These are phyloP conservation scores for Hamamelis virginiana DNA, from an alignment of 164 flowering plant species.

Conservation along the genomic window DNA sequence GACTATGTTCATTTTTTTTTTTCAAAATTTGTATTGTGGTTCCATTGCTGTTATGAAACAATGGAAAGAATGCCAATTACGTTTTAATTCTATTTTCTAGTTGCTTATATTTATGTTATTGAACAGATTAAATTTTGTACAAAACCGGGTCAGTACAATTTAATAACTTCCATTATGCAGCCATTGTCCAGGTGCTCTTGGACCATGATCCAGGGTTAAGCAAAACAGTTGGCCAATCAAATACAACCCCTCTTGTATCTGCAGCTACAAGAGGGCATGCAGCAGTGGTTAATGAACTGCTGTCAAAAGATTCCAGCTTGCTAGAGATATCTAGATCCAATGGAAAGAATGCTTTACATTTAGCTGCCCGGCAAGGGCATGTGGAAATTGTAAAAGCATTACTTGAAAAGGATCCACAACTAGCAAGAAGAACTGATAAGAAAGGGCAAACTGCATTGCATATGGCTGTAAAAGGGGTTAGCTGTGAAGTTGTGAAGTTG, in stretches of 20 bases:
- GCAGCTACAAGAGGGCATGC: conserved; percentile 66
- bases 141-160: background rate
- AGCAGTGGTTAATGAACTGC: conserved; percentile 47
- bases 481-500: conserved; percentile 47
- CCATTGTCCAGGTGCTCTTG: conserved; percentile 57
- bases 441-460: conserved; percentile 70
- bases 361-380: conserved; percentile 67
- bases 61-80: no score
- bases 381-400: conserved; percentile 54
- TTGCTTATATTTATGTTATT: background rate
- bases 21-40: no score
- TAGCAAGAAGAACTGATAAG: conserved; percentile 60
- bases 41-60: no score
- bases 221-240: conserved; percentile 53
- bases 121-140: background rate
- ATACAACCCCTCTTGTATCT: conserved; percentile 60
- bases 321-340: conserved; percentile 49
- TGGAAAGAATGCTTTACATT: conserved; percentile 68
- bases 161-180: conserved; percentile 34
- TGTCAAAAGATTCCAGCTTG: conserved; percentile 47
- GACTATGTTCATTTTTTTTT: no score
- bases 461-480: conserved; percentile 67
- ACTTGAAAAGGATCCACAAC: conserved; percentile 48
- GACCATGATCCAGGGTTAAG: conserved; percentile 49
- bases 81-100: background rate